phyloP scores from a whole-genome alignment of 495 filamentous ascomycete genomes.

The Aspergillus egyptiacus region DNA sequence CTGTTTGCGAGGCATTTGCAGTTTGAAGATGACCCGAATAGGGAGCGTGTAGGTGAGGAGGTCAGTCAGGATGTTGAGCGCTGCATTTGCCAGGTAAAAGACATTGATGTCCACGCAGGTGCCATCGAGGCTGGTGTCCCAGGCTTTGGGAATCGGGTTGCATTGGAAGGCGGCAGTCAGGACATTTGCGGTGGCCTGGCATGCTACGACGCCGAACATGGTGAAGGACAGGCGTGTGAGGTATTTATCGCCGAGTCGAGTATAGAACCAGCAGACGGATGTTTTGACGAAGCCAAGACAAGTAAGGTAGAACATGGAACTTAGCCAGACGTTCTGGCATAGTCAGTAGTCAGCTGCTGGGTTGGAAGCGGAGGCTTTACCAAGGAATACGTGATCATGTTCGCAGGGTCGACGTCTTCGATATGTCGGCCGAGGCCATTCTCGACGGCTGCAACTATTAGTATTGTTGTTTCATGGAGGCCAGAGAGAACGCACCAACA shows the following conservation, averaged over 20 bases:
- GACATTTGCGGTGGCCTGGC: conserved; percentile 32
- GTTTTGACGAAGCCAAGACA: conserved; percentile 38
- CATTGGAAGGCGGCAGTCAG: conserved; percentile 37
- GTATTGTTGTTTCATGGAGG: not conserved
- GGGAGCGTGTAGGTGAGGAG: conserved; percentile 46
- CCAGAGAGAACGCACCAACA: conserved; percentile 21
- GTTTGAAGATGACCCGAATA: conserved; percentile 32
- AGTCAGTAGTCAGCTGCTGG: not conserved
- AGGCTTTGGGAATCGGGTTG: conserved; percentile 29
- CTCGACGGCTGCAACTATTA: conserved; percentile 25
- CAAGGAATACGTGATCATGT: conserved; percentile 26
- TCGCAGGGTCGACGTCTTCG: conserved; percentile 16
- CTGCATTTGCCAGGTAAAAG: conserved; percentile 41
- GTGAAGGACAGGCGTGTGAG: conserved; percentile 27
- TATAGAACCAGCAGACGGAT: conserved; percentile 38
- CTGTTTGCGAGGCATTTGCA: conserved; percentile 32
- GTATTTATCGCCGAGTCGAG: conserved; percentile 30
- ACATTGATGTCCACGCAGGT: conserved; percentile 43
- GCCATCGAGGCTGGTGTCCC: conserved; percentile 24
- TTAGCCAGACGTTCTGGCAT: conserved; percentile 32
- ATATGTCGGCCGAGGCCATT: conserved; percentile 32
- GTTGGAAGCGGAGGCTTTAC: conserved; percentile 14
- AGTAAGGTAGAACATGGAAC: conserved; percentile 39
- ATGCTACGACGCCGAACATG: conserved; percentile 29
- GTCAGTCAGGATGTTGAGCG: conserved; percentile 50